Evolutionary conservation across 805 yeast genomes (phyloP), one percentile per base, ranked within the genome.

Genomic region (Lipomyces orientalis): DNA sequence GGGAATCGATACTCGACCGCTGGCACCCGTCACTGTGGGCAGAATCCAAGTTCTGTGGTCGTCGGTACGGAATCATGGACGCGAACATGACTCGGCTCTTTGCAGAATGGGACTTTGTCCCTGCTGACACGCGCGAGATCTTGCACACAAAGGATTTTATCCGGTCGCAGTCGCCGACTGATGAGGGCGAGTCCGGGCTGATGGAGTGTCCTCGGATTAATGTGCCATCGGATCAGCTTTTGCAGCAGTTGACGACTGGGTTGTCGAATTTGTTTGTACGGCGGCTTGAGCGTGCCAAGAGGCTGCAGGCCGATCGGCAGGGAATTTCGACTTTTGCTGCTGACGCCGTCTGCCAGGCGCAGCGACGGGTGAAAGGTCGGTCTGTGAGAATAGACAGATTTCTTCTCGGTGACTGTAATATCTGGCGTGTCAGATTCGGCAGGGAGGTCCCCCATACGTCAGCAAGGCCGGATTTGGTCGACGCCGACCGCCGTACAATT

Each of bases 1-100:
- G 60, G 1, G 70, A 60, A 12, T 61, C 54, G 62, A 34, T 66
- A 2, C 56, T 61, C 22, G 31, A 49, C 9, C 9, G 51, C n/a
- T 64, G 56, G 33, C 67, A 67, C 51, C 64, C 70, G 9, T 6
- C 51, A 16, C 19, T 39, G 8, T 66, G 70, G 70, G 67, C 70
- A 4, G 64, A 66, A 31, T 60, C 55, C 16, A n/a, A 4, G 46
- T 66, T 66, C 19, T 37, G 54, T 29, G 69, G 69, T 6, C 29
- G 25, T 34, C 58, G 69, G 31, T 59, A 46, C 19, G 69, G 69
- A 29, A 34, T 66, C 58, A 43, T 58, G 43, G 64, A 54, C 33
- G 67, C 67, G 2, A 34, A 60, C 35, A 16, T 63, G 31, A 49
- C 54, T 6, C 64, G 64, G 37, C 22, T 56, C 1, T 31, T 60